These are phyloP conservation scores for Xylariaceae sp. DNA, from an alignment of 2,329 filamentous ascomycete genomes.

Conservation along the genomic window DNA sequence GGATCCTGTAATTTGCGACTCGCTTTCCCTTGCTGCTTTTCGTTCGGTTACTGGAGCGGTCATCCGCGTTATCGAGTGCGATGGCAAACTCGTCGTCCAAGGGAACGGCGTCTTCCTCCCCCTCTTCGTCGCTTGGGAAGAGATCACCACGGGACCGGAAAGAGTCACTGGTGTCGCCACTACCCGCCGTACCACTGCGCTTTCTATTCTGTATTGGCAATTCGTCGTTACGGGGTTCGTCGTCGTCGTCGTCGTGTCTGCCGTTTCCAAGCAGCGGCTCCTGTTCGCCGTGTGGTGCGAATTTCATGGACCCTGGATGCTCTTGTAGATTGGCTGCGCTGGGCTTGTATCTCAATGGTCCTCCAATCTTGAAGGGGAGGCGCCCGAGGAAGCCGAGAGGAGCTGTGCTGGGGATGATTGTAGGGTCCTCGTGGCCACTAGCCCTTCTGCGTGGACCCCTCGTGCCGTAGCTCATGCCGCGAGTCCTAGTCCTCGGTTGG, in stretches of 20 bases:
- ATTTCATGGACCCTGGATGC: slow-evolving; percentile 57
- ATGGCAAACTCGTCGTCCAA: slow-evolving; percentile 90
- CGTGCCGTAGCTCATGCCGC: slow-evolving; percentile 87
- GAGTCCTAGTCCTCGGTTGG: slow-evolving; percentile 45
- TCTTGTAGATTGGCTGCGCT: slow-evolving; percentile 88
- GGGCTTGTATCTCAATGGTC: slow-evolving; percentile 79
- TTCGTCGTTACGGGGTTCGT: slow-evolving; percentile 18
- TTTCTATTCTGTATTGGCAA: slow-evolving; percentile 42
- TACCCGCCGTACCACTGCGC: slow-evolving; percentile 73
- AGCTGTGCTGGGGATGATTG: slow-evolving; percentile 82
- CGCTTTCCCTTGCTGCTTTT: slow-evolving; percentile 56
- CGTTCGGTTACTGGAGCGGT: slow-evolving; percentile 63
- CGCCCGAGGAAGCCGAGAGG: slow-evolving; percentile 79
- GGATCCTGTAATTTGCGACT: slow-evolving; percentile 35
- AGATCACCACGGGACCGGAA: slow-evolving; percentile 83
- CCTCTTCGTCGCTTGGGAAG: slow-evolving; percentile 78
- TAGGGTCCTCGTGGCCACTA: slow-evolving; percentile 64
- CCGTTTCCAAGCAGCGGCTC: slow-evolving; percentile 58
- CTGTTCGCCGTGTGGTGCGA: slow-evolving; percentile 47
- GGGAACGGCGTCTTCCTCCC: slow-evolving; percentile 89
- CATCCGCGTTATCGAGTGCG: slow-evolving; percentile 70
- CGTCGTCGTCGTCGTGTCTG: slow-evolving; percentile 9
- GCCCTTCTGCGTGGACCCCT: slow-evolving; percentile 47
- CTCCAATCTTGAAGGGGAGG: slow-evolving; percentile 79
- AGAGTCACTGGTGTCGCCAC: slow-evolving; percentile 77